These are phyloP conservation scores for Talaromyces nanjingensis DNA, from an alignment of 495 filamentous ascomycete species.

Conservation along the genomic window DNA sequence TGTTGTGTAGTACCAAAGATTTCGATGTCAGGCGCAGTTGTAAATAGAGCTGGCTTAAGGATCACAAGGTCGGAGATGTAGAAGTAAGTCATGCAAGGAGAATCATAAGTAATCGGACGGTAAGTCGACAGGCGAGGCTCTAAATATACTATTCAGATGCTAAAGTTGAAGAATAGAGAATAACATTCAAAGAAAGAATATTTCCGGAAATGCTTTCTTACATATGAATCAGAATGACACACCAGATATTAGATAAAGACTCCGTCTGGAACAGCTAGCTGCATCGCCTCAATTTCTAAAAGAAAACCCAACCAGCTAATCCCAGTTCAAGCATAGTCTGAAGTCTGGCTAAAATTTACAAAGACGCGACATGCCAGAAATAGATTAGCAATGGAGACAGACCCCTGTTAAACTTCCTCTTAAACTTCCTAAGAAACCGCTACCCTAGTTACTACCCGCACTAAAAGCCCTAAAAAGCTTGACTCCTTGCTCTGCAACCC, in stretches of 20 bases:
- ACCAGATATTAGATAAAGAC: background rate
- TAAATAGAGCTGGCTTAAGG: too few species aligned
- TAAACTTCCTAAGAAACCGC: background rate
- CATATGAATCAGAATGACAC: background rate
- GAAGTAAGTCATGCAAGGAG: background rate
- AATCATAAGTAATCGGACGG: background rate
- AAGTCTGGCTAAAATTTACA: background rate
- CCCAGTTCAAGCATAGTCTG: background rate
- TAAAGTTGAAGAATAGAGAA: background rate
- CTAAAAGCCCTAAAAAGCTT: background rate
- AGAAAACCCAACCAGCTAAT: background rate
- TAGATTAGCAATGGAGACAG: background rate
- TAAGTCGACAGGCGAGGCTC: background rate
- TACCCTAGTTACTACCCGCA: too few species aligned
- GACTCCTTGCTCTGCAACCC: background rate
- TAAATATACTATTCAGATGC: background rate
- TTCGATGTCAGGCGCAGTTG: too few species aligned
- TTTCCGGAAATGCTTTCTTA: background rate
- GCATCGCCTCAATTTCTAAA: background rate
- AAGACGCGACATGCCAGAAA: background rate
- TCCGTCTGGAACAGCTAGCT: background rate
- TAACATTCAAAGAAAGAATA: background rate
- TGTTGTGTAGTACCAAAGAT: too few species aligned
- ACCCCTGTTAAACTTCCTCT: background rate
- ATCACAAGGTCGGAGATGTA: background rate